Evolutionary conservation across 495 filamentous ascomycete species (phyloP).

Genomic region (Talaromyces stipitatus): DNA sequence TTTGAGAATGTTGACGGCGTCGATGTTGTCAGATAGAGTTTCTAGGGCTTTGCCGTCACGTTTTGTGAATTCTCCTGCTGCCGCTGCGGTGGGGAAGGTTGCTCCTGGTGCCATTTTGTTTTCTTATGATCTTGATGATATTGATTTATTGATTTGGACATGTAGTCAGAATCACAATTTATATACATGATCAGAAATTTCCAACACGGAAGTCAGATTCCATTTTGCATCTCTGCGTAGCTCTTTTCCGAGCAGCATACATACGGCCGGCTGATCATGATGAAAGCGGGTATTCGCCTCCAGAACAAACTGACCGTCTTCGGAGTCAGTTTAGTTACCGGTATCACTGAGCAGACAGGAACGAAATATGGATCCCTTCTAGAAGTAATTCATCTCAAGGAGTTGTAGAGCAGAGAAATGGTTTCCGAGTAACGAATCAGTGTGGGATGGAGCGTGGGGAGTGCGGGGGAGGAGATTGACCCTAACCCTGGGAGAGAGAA

Average conservation of each 20-base stretch:
- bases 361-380: background rate
- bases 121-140: background rate
- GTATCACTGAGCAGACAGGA: background rate
- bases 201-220: conserved; percentile 3
- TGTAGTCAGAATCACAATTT: background rate
- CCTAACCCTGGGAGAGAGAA: background rate
- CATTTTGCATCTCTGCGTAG: background rate
- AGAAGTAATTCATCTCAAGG: background rate
- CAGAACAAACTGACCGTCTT: background rate
- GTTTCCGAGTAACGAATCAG: conserved; percentile 7
- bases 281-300: background rate
- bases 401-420: background rate
- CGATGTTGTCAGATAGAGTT: conserved; percentile 69
- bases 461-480: background rate
- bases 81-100: conserved; percentile 9
- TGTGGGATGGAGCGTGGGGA: background rate
- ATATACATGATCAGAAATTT: background rate
- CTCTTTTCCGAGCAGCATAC: background rate
- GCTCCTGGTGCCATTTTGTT: conserved; percentile 3
- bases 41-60: conserved; percentile 71
- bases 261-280: background rate
- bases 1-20: conserved; percentile 74
- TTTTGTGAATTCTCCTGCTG: conserved; percentile 20
- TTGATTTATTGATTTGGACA: background rate
- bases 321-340: background rate